Percentiles rank a stretch among this genome's conserved stretches.
phyloP scores from a whole-genome alignment of 257 asterid genomes.

The Solanum okadae region DNA sequence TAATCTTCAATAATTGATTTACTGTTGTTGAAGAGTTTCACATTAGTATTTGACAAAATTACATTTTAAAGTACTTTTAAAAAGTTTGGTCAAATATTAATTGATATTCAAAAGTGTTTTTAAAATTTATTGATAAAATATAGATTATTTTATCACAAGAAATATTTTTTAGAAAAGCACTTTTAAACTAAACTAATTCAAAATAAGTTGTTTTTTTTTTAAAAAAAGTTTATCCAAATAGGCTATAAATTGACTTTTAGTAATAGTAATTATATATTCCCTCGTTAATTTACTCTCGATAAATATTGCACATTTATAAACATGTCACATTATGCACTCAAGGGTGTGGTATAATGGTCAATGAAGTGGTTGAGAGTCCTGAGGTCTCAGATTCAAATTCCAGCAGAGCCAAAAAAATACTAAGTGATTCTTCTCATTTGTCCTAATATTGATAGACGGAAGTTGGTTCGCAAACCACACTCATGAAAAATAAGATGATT shows the following conservation, averaged over 20 bases:
- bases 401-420: not conserved
- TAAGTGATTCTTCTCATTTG: not conserved
- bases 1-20: not conserved
- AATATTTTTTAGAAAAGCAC: not conserved
- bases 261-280: not conserved
- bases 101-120: not conserved
- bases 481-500: not conserved
- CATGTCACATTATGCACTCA: not conserved
- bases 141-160: not conserved
- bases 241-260: not conserved
- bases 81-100: not conserved
- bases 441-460: not conserved
- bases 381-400: not conserved
- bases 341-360: not conserved
- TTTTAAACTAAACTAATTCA: no score
- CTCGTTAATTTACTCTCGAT: not conserved
- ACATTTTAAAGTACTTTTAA: not conserved
- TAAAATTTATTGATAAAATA: no score
- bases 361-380: not conserved
- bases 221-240: not conserved
- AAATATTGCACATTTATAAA: not conserved
- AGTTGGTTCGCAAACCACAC: not conserved
- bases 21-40: not conserved
- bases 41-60: no score
- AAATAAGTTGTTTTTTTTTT: not conserved